These are phyloP conservation scores for Aurantiochytrium sp. DNA, from an alignment of 108 stramenopile genomes.

Conservation along the genomic window DNA sequence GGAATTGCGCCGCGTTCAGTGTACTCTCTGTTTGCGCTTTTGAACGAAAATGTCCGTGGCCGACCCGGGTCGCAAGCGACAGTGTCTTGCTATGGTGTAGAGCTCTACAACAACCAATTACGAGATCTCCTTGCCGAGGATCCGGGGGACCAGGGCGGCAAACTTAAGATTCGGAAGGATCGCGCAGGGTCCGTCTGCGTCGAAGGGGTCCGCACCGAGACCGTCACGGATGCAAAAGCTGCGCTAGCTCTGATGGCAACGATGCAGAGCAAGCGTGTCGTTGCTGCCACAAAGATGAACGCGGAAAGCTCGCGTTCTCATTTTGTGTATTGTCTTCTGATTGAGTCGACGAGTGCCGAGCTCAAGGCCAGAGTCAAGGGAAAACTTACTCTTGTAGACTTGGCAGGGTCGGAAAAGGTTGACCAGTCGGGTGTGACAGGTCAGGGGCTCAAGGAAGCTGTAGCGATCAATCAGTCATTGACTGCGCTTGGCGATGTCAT, in stretches of 20 bases:
- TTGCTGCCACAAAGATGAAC: conserved; percentile 60
- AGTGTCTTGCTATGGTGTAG: conserved; percentile 43
- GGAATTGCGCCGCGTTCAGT: conserved; percentile 48
- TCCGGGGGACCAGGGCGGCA: conserved; percentile 17
- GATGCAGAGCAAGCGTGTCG: conserved; percentile 42
- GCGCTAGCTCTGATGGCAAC: conserved; percentile 34
- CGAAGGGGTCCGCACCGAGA: conserved; percentile 39
- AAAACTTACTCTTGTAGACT: conserved; percentile 32
- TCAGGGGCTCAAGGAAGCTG: conserved; percentile 51
- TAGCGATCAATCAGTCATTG: conserved; percentile 60
- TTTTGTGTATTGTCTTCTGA: conserved; percentile 40
- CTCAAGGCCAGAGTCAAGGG: conserved; percentile 41
- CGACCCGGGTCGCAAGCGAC: background rate
- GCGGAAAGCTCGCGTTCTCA: conserved; percentile 51
- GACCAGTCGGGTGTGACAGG: conserved; percentile 32
- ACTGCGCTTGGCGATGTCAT: conserved; percentile 64
- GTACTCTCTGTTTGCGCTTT: conserved; percentile 22
- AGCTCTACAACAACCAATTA: conserved; percentile 54
- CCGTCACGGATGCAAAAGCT: conserved; percentile 9
- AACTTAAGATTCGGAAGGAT: conserved; percentile 52
- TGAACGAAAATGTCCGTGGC: background rate
- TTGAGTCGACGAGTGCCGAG: conserved; percentile 39
- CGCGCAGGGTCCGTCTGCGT: conserved; percentile 43
- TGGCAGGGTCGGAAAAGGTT: conserved; percentile 34
- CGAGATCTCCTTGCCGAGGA: conserved; percentile 39